Evolutionary conservation across 129 eudicot species (phyloP).

Genomic region (Scalesia atractyloides): DNA sequence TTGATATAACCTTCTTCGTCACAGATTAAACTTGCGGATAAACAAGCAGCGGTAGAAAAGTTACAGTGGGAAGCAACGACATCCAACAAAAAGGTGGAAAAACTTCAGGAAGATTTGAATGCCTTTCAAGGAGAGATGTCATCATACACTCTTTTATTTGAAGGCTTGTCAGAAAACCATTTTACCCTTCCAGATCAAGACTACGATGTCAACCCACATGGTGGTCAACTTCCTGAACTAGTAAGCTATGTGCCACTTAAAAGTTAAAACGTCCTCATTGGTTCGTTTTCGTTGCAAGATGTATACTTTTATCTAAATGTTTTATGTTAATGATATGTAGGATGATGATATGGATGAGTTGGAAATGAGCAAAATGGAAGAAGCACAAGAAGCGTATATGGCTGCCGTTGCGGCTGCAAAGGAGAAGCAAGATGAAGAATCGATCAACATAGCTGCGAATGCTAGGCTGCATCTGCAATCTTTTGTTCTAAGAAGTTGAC

Average conservation of each 20-base stretch:
- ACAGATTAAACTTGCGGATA: conserved; percentile 93
- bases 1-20: conserved; percentile 11
- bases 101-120: conserved; percentile 75
- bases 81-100: conserved; percentile 70
- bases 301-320: neutral
- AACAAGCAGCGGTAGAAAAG: conserved; percentile 93
- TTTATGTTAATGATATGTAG: conserved; percentile 28
- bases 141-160: conserved; percentile 56
- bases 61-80: conserved; percentile 93
- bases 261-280: neutral
- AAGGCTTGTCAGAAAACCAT: conserved; percentile 65
- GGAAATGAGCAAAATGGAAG: conserved; percentile 60
- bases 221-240: conserved; percentile 42
- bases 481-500: conserved; percentile 40
- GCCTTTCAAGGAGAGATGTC: conserved; percentile 72
- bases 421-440: conserved; percentile 81
- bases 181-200: conserved; percentile 42
- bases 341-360: conserved; percentile 62
- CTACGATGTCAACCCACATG: conserved; percentile 53
- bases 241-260: conserved; percentile 51
- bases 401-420: conserved; percentile 77
- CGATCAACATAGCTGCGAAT: conserved; percentile 64
- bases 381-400: conserved; percentile 74
- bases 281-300: conserved; percentile 13
- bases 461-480: conserved; percentile 78